These are phyloP conservation scores for Leccinum longicurvipes DNA, from an alignment of 768 basidiomycete species.

Conservation along the genomic window DNA sequence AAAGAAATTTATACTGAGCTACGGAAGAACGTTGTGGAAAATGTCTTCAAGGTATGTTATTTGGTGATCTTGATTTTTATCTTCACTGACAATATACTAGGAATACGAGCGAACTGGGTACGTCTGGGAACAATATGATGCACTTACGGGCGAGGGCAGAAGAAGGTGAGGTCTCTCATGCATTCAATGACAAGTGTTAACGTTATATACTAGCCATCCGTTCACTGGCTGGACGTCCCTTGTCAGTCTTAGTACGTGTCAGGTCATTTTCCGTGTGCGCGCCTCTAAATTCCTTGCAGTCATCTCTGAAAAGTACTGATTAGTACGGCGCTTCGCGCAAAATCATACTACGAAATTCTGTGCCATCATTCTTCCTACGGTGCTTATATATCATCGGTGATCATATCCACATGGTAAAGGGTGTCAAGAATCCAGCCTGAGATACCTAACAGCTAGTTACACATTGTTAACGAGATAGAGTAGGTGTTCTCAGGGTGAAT, in stretches of 20 bases:
- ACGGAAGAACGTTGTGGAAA: slow-evolving; percentile 79
- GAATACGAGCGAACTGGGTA: slow-evolving; percentile 92
- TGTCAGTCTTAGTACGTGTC: slow-evolving; percentile 74
- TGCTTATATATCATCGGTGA: not conserved
- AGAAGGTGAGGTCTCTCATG: slow-evolving; percentile 59
- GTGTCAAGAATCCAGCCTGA: no score
- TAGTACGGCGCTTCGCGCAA: not conserved
- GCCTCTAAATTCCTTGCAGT: slow-evolving; percentile 37
- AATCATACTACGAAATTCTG: not conserved
- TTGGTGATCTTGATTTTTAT: not conserved
- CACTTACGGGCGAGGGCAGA: slow-evolving; percentile 75
- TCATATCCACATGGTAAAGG: not conserved
- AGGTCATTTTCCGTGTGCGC: not conserved
- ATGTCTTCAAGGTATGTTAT: slow-evolving; percentile 64
- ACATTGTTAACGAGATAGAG: not conserved
- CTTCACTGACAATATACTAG: slow-evolving; percentile 36
- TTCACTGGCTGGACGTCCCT: slow-evolving; percentile 98
- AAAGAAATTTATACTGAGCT: slow-evolving; percentile 77
- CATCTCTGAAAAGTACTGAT: slow-evolving; percentile 65
- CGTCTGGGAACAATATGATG: slow-evolving; percentile 97
- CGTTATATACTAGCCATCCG: slow-evolving; percentile 61
- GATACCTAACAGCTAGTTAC: not conserved
- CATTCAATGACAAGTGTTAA: slow-evolving; percentile 7
- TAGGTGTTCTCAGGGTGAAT: not conserved
- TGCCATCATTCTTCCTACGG: not conserved